A percentile compares a stretch with the other conserved stretches of the same genome.
Conservation (phyloP, 331 rosid genomes). For the Cydonia oblonga region DNA sequence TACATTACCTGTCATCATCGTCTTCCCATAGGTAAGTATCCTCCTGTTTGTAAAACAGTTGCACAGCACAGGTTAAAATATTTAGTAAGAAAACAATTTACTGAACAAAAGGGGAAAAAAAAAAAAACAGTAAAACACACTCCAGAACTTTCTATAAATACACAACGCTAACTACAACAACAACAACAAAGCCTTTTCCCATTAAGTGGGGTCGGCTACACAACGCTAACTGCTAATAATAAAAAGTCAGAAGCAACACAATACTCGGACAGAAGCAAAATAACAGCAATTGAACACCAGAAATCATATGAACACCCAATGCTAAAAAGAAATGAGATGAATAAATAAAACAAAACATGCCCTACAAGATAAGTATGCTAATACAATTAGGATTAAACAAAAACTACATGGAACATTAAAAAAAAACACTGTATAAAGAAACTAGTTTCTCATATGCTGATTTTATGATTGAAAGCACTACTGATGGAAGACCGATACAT, state of each 20-base stretch:
- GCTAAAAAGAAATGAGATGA: not conserved
- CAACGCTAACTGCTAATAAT: no score
- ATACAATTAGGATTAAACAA: not conserved
- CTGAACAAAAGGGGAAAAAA: not conserved
- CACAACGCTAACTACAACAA: not conserved
- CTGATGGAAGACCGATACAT: not conserved
- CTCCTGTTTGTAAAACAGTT: constrained; percentile 45
- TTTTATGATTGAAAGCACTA: not conserved
- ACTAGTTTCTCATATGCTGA: not conserved
- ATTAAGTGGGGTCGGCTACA: no score
- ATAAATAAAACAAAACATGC: not conserved
- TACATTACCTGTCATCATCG: constrained; percentile 76
- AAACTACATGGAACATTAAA: not conserved
- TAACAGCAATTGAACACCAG: not conserved
- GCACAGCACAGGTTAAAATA: constrained; percentile 11
- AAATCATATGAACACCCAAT: not conserved
- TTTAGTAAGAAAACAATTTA: not conserved
- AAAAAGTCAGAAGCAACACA: no score
- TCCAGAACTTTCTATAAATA: not conserved
- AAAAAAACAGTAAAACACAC: not conserved
- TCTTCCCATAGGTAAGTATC: constrained; percentile 98
- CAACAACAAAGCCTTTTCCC: no score
- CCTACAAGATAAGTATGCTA: not conserved
- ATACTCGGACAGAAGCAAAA: not conserved
- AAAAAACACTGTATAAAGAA: not conserved